Evolutionary conservation across 2,329 filamentous ascomycete genomes (phyloP).

Genomic region (Verticillium albo-atrum): DNA sequence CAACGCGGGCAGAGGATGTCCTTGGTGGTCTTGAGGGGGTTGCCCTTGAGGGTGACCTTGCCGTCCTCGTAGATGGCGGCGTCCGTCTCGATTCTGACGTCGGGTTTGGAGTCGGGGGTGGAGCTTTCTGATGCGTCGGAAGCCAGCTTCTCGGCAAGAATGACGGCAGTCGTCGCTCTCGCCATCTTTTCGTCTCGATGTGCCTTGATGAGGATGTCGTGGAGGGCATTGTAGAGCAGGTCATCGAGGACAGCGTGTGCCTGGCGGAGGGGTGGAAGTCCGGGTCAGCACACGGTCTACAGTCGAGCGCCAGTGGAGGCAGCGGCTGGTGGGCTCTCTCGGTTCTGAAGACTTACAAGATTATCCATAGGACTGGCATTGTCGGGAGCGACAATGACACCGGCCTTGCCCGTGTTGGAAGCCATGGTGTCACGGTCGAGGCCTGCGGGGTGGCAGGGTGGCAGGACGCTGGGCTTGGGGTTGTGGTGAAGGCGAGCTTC

Average conservation of each 20-base stretch:
- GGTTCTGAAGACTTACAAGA: constrained; percentile 45
- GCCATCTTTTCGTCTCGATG: constrained; percentile 77
- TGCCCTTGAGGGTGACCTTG: constrained; percentile 63
- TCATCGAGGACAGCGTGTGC: constrained; percentile 68
- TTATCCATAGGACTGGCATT: constrained; percentile 51
- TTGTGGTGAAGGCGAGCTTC: constrained; percentile 1
- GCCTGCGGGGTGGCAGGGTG: constrained; percentile 3
- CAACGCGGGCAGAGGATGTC: constrained; percentile 73
- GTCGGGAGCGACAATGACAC: constrained; percentile 49
- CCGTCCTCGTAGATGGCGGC: constrained; percentile 68
- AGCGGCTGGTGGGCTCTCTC: background rate
- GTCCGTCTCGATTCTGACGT: constrained; percentile 60
- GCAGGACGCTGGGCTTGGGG: constrained; percentile 4
- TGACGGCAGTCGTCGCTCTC: constrained; percentile 60
- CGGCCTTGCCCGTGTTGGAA: constrained; percentile 48
- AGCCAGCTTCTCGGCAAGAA: constrained; percentile 59
- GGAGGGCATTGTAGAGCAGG: constrained; percentile 70
- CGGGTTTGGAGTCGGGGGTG: constrained; percentile 47
- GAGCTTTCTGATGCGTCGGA: constrained; percentile 50
- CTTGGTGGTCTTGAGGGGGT: constrained; percentile 65
- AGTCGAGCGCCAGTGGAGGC: constrained; percentile 3
- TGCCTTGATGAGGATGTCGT: constrained; percentile 68
- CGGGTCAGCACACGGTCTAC: background rate
- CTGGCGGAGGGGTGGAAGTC: constrained; percentile 26
- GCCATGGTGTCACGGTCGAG: constrained; percentile 26